phyloP scores from a whole-genome alignment of 768 basidiomycete genomes.

The Boletus vermiculosoides region DNA sequence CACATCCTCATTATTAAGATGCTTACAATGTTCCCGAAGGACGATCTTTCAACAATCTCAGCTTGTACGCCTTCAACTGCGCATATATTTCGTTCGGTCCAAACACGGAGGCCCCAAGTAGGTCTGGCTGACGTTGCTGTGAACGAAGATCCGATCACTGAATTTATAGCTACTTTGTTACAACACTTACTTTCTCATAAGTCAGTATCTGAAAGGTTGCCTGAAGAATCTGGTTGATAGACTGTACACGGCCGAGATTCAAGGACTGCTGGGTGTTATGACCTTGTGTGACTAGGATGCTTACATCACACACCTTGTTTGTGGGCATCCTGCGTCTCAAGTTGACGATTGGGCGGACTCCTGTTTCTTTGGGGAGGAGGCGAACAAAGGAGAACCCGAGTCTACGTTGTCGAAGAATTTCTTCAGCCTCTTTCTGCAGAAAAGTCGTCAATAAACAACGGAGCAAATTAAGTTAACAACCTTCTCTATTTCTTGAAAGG shows the following conservation, averaged over 20 bases:
- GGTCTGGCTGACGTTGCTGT: conserved; percentile 59
- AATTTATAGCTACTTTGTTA: not conserved
- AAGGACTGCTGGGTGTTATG: conserved; percentile 28
- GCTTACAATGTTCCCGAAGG: conserved; percentile 53
- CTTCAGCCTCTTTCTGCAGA: conserved; percentile 58
- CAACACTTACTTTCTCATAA: conserved; percentile 69
- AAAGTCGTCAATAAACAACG: not conserved
- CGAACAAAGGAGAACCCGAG: conserved; percentile 86
- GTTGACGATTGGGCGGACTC: conserved; percentile 94
- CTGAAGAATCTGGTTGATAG: conserved; percentile 87
- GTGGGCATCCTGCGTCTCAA: conserved; percentile 52
- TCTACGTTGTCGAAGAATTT: conserved; percentile 65
- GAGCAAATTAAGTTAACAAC: conserved; percentile 37
- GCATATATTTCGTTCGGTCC: conserved; percentile 79
- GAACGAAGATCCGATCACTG: not conserved
- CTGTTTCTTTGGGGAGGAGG: conserved; percentile 90
- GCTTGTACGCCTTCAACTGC: conserved; percentile 71
- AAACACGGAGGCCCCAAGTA: conserved; percentile 81
- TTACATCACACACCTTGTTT: conserved; percentile 33
- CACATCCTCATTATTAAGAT: not conserved
- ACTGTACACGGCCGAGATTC: conserved; percentile 40
- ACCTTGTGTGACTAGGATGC: not conserved
- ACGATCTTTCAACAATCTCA: conserved; percentile 37
- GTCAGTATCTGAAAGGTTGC: conserved; percentile 84
- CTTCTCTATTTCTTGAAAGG: conserved; percentile 68